Conservation (phyloP, 202 grass and related monocot species). For the Panicum virgatum region DNA sequence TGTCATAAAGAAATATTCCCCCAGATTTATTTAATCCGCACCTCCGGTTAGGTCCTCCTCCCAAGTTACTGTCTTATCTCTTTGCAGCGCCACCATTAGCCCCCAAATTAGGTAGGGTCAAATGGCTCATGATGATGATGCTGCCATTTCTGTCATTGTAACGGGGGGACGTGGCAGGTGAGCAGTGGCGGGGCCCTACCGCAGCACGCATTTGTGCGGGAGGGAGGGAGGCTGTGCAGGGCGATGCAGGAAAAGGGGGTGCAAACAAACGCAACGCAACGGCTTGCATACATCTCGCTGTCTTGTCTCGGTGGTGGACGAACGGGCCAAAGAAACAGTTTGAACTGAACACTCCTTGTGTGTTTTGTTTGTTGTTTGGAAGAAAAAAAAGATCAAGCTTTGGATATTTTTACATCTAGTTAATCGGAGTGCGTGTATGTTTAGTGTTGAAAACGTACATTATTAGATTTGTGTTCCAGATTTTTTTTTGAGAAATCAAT, state of each 20-base stretch:
- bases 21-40: neutral
- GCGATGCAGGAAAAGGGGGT: neutral
- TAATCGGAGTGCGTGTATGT: too few relatives aligned
- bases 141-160: slow-evolving; percentile 25
- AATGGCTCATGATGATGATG: slow-evolving; percentile 29
- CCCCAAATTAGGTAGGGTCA: slow-evolving; percentile 35
- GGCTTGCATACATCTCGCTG: neutral
- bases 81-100: slow-evolving; percentile 30
- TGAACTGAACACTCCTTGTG: neutral
- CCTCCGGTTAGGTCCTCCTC: neutral
- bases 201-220: slow-evolving; percentile 19
- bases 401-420: neutral
- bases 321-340: neutral
- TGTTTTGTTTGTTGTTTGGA: neutral
- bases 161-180: slow-evolving; percentile 4
- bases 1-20: slow-evolving; percentile 8
- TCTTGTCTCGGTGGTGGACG: neutral
- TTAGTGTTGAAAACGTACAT: too few relatives aligned
- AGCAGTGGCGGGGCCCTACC: neutral
- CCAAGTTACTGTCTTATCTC: slow-evolving; percentile 12
- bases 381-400: neutral
- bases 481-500: too few relatives aligned
- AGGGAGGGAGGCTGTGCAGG: neutral
- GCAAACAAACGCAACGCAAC: slow-evolving; percentile 4
- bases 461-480: neutral